Base-by-base conservation (phyloP, 257 asterid genomes). In the Prunella vulgaris region DNA sequence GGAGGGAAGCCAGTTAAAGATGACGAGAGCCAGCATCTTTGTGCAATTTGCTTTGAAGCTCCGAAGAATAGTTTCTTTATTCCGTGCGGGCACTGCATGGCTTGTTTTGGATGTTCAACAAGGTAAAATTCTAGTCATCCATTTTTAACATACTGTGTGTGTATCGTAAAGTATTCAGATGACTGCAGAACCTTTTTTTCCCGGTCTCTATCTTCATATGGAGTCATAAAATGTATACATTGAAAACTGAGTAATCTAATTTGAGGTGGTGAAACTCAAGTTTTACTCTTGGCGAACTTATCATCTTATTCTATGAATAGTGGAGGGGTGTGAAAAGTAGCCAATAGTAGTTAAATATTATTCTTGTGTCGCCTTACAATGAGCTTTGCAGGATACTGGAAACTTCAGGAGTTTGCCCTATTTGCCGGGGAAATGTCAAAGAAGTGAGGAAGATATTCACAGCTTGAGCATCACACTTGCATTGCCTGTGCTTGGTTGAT, bases 31-130 rank as follows among this genome's bases (percentile, higher is more conserved):
- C 79, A 74, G 54, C 81, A 71, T 42, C 82, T 78, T 57, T 92
- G 98, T 77, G 87, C 96, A 59, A 86, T 92, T 73, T 92, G 98
- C 83, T 92, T 85, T 75, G 92, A 90, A 81, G 92, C 93, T 60
- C 97, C 90, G 5, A 85, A 86, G 83, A 86, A 88, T 73, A 82
- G 84, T 73, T 90, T 92, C 85, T 92, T 90, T 77, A 77, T 90
- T 57, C 98, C 98, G 10, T 92, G 98, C 21, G 98, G 97, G 30
- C 97, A 92, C 76, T 85, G 88, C 66, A 92, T 76, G 56, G 84
- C 97, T 75, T 92, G 98, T 79, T 90, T 78, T 82, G 82, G 78
- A 60, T 92, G 98, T 71, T 91, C 87, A 24, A 84, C 86, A 67
- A 90, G 90, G 98, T 90, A 75, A 54, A 18, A 37, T 64, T 25